These are phyloP conservation scores for Jatropha podagrica DNA, from an alignment of 441 rosid species.

Conservation along the genomic window DNA sequence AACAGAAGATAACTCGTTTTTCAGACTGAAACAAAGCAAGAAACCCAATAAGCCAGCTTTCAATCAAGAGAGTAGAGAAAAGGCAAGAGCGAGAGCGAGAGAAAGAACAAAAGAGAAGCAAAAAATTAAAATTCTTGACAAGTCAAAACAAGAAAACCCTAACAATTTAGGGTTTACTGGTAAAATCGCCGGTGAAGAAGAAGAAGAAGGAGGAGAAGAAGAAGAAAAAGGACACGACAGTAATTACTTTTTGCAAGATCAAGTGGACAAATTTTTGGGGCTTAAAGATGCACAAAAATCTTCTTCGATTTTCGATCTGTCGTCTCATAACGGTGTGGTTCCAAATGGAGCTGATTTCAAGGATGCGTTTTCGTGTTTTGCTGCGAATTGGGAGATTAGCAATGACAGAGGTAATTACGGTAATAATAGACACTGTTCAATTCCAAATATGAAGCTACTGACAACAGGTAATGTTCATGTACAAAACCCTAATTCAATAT, in stretches of 20 bases:
- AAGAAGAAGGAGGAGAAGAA: slow-evolving; percentile 15
- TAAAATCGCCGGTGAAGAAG: slow-evolving; percentile 19
- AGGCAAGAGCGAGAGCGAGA: slow-evolving; percentile 87
- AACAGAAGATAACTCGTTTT: slow-evolving; percentile 17
- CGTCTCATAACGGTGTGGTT: slow-evolving; percentile 20
- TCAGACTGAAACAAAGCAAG: slow-evolving; percentile 13
- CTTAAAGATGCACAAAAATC: slow-evolving; percentile 21
- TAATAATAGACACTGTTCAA: slow-evolving; percentile 19
- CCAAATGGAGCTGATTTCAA: slow-evolving; percentile 26
- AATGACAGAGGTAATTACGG: slow-evolving; percentile 1
- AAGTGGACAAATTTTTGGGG: slow-evolving; percentile 57
- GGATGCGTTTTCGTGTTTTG: slow-evolving; percentile 24
- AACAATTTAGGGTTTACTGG: slow-evolving; percentile 25
- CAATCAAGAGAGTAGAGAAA: slow-evolving; percentile 52
- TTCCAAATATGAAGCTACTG: slow-evolving; percentile 30
- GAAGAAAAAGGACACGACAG: slow-evolving; percentile 19
- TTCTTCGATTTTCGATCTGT: slow-evolving; percentile 28
- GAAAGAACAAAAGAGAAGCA: slow-evolving; percentile 63
- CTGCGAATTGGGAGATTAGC: slow-evolving; percentile 31
- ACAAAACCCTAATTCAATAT: slow-evolving; percentile 32
- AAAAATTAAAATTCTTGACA: slow-evolving; percentile 35
- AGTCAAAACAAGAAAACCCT: slow-evolving; percentile 42
- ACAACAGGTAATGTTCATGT: slow-evolving; percentile 33
- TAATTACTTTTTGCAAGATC: slow-evolving; percentile 26
- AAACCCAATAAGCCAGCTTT: slow-evolving; percentile 25